Evolutionary conservation across 2,329 filamentous ascomycete genomes (phyloP).

Genomic region (Decorospora gaudefroyi): DNA sequence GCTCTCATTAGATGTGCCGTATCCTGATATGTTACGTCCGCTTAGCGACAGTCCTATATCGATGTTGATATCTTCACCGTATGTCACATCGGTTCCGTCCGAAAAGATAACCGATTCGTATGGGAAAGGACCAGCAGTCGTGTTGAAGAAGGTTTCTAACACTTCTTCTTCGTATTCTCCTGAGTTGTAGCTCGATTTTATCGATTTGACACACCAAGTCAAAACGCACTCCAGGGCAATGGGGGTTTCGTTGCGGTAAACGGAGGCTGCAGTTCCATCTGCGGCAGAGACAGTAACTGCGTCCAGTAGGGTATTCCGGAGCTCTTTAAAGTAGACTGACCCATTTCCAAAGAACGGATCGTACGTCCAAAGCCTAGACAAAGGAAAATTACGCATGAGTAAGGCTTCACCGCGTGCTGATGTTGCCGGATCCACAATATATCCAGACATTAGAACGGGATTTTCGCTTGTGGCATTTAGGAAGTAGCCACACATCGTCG

Average conservation of each 20-base stretch:
- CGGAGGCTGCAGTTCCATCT: conserved; percentile 2
- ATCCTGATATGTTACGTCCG: neutral
- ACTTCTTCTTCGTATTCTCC: conserved; percentile 1
- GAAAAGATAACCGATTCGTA: too few species aligned
- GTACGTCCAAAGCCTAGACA: conserved; percentile 1
- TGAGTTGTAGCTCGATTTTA: neutral
- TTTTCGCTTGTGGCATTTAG: conserved; percentile 22
- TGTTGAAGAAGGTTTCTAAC: neutral
- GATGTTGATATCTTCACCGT: neutral
- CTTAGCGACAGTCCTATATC: neutral
- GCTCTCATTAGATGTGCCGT: conserved; percentile 13
- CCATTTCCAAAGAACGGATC: conserved; percentile 15
- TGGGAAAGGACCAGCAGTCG: neutral
- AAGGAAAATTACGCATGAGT: conserved; percentile 16
- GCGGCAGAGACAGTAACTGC: conserved; percentile 12
- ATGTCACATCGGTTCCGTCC: neutral
- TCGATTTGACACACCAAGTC: conserved; percentile 30
- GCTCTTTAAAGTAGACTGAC: conserved; percentile 23
- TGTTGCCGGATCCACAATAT: conserved; percentile 4
- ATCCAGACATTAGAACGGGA: conserved; percentile 30
- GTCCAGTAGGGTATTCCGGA: conserved; percentile 15
- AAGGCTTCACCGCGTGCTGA: conserved; percentile 17
- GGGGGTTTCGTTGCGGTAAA: conserved; percentile 14
- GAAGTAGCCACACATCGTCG: conserved; percentile 34
- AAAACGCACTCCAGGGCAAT: conserved; percentile 28